Evolutionary conservation across 768 basidiomycete species (phyloP).

Genomic region (Rhizopogon rudus): DNA sequence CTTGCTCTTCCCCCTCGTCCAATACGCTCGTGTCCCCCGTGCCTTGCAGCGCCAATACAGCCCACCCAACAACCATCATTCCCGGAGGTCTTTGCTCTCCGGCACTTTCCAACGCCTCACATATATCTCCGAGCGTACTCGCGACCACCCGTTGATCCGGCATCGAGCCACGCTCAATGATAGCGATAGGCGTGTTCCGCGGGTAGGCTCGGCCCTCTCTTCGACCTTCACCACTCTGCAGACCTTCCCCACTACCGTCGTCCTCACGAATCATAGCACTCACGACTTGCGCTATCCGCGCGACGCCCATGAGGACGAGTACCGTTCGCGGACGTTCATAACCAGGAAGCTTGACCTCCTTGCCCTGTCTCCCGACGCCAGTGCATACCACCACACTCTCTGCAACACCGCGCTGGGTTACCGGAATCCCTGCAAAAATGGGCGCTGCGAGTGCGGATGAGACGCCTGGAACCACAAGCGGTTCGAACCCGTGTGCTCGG

Average conservation of each 20-base stretch:
- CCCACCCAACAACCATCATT: conserved; percentile 96
- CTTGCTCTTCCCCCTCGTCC: conserved; percentile 46
- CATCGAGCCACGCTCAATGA: conserved; percentile 93
- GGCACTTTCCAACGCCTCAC: conserved; percentile 59
- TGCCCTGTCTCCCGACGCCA: conserved; percentile 85
- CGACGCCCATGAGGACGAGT: conserved; percentile 93
- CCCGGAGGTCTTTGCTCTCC: conserved; percentile 93
- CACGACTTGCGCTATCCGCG: conserved; percentile 71
- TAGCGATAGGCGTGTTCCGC: conserved; percentile 73
- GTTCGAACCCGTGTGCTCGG: conserved; percentile 78
- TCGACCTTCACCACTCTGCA: conserved; percentile 32
- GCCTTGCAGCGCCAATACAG: conserved; percentile 71
- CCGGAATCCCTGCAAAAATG: conserved; percentile 83
- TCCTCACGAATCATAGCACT: conserved; percentile 40
- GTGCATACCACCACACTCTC: conserved; percentile 90
- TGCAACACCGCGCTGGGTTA: conserved; percentile 93
- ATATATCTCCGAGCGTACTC: conserved; percentile 72
- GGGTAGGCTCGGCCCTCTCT: conserved; percentile 66
- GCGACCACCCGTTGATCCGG: conserved; percentile 84
- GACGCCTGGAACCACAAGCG: conserved; percentile 85
- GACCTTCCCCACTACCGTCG: conserved; percentile 5
- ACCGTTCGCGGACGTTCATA: conserved; percentile 82
- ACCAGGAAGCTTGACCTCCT: conserved; percentile 77
- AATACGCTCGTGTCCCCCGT: conserved; percentile 68
- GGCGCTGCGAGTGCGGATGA: conserved; percentile 89